Evolutionary conservation across 257 asterid genomes (phyloP).

Genomic region (Solanum okadae): DNA sequence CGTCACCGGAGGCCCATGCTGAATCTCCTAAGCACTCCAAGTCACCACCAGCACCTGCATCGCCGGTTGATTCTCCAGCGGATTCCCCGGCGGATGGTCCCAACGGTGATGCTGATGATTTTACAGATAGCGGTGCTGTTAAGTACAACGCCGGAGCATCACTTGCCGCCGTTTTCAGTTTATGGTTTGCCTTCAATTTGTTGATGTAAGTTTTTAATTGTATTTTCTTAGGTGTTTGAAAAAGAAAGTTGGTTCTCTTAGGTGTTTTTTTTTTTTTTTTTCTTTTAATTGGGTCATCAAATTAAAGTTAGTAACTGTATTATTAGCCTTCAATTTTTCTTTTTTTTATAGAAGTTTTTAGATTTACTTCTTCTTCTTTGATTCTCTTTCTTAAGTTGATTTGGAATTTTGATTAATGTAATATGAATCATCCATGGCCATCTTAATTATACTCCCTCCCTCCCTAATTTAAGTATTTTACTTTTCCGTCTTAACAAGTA

Average conservation of each 20-base stretch:
- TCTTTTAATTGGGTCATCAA: not conserved
- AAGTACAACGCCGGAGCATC: conserved; percentile 13
- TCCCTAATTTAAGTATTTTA: too few species aligned
- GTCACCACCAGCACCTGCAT: conserved; percentile 37
- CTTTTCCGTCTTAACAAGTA: too few species aligned
- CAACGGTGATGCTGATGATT: conserved; percentile 23
- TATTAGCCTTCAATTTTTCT: too few species aligned
- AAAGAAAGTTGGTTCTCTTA: not conserved
- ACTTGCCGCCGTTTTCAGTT: conserved; percentile 13
- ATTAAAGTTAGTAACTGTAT: not conserved
- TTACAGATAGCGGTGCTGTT: conserved; percentile 22
- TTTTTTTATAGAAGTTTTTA: too few species aligned
- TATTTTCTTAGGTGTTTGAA: not conserved
- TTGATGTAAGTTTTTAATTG: not conserved
- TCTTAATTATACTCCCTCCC: not conserved
- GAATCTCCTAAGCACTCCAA: conserved; percentile 23
- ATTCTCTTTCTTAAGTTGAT: not conserved
- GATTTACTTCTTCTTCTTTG: not conserved
- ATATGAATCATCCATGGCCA: not conserved
- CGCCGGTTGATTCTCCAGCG: conserved; percentile 28
- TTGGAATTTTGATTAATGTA: not conserved
- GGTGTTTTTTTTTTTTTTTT: not conserved
- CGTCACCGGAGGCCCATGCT: conserved; percentile 28
- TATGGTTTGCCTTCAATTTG: conserved; percentile 10
- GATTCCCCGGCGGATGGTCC: conserved; percentile 52